Conservation (phyloP, 2,329 filamentous ascomycete species). For the Mycosphaerelloides madeirae region DNA sequence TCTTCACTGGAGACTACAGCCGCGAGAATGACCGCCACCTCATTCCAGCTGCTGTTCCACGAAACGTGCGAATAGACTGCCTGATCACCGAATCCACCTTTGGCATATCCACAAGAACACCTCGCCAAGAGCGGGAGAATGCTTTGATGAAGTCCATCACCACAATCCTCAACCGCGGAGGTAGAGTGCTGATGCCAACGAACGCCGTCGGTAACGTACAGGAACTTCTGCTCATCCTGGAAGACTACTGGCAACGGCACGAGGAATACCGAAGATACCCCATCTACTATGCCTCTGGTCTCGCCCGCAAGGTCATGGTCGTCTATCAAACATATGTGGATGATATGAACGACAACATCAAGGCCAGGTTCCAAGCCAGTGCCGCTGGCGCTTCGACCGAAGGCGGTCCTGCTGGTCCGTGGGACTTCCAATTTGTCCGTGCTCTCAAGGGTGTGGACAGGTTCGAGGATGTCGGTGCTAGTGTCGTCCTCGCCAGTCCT, state of each 20-base stretch:
- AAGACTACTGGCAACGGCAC: slow-evolving; percentile 95
- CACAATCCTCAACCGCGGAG: slow-evolving; percentile 81
- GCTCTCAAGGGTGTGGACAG: slow-evolving; percentile 88
- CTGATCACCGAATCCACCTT: slow-evolving; percentile 98
- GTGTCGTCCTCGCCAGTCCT: slow-evolving; percentile 94
- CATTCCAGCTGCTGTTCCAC: slow-evolving; percentile 86
- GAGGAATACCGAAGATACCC: slow-evolving; percentile 82
- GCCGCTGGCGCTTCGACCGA: slow-evolving; percentile 80
- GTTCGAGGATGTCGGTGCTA: slow-evolving; percentile 92
- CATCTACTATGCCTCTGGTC: slow-evolving; percentile 95
- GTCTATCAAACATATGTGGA: slow-evolving; percentile 98
- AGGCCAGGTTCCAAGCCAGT: slow-evolving; percentile 79
- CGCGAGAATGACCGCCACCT: slow-evolving; percentile 92
- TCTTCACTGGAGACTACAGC: slow-evolving; percentile 97
- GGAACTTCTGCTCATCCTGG: slow-evolving; percentile 86
- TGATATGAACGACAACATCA: slow-evolving; percentile 99
- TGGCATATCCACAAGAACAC: slow-evolving; percentile 89
- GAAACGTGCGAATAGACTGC: slow-evolving; percentile 86
- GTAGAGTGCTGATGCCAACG: slow-evolving; percentile 88
- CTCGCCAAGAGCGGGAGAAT: slow-evolving; percentile 83
- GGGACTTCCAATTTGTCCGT: slow-evolving; percentile 94
- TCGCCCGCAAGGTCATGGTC: slow-evolving; percentile 95
- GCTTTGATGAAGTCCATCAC: slow-evolving; percentile 95
- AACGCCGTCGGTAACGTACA: slow-evolving; percentile 93
- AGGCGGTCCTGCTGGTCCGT: slow-evolving; percentile 69